Percentiles rank a stretch among this genome's conserved stretches.
Conservation (phyloP, 768 basidiomycete genomes). For the Russula emetica region DNA sequence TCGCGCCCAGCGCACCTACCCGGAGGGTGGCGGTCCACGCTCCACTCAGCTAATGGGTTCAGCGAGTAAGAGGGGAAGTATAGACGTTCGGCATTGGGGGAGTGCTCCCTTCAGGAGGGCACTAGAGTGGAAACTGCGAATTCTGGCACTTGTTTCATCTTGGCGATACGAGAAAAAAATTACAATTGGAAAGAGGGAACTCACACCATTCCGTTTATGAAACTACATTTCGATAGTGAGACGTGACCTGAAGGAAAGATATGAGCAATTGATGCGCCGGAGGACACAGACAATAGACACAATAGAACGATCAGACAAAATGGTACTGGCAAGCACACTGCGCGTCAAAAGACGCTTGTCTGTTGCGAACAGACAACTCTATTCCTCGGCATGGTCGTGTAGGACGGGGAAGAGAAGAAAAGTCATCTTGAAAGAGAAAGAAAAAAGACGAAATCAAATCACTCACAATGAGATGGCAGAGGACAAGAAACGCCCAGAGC, state of each 20-base stretch:
- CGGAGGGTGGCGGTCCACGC: slow-evolving; percentile 55
- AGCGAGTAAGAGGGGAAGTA: slow-evolving; percentile 60
- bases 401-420: slow-evolving; percentile 89
- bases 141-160: slow-evolving; percentile 46
- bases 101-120: slow-evolving; percentile 63
- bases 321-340: slow-evolving; percentile 88
- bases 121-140: slow-evolving; percentile 87
- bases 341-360: slow-evolving; percentile 56
- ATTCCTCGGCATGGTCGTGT: slow-evolving; percentile 83
- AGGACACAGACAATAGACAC: not conserved
- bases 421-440: slow-evolving; percentile 46
- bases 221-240: not conserved
- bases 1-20: slow-evolving; percentile 65
- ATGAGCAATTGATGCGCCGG: not conserved
- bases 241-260: not conserved
- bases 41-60: slow-evolving; percentile 59
- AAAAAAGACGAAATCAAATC: slow-evolving; percentile 1
- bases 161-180: slow-evolving; percentile 8
- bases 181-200: not conserved
- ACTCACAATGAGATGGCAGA: not conserved
- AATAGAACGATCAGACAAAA: slow-evolving; percentile 59
- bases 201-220: slow-evolving; percentile 8
- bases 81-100: slow-evolving; percentile 67
- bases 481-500: not conserved
- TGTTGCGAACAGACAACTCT: slow-evolving; percentile 79